Evolutionary conservation across 2,329 filamentous ascomycete species (phyloP).

Genomic region (Sporothrix globosa): DNA sequence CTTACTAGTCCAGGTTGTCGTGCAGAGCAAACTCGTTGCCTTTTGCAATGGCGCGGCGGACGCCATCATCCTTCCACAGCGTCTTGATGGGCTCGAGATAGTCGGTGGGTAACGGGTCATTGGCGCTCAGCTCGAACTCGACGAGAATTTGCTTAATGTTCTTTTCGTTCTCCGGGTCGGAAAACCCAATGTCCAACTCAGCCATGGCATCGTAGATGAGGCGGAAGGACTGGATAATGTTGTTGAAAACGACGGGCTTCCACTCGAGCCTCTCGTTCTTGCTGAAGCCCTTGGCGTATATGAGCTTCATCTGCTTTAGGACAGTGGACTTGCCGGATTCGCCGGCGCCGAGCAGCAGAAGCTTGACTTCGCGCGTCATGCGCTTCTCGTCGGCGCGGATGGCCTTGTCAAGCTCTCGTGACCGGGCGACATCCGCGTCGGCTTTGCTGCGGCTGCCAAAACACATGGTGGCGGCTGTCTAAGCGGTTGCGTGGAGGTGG

Average conservation of each 20-base stretch:
- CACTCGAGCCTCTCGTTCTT: slow-evolving; percentile 89
- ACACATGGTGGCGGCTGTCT: slow-evolving; percentile 57
- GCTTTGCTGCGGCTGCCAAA: slow-evolving; percentile 61
- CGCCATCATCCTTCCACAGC: slow-evolving; percentile 81
- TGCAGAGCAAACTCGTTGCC: slow-evolving; percentile 97
- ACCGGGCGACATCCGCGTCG: slow-evolving; percentile 57
- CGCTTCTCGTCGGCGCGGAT: slow-evolving; percentile 87
- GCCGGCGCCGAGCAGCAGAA: slow-evolving; percentile 84
- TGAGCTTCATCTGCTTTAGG: slow-evolving; percentile 98
- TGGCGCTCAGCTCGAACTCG: slow-evolving; percentile 79
- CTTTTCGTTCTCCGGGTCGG: slow-evolving; percentile 78
- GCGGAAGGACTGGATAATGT: slow-evolving; percentile 89
- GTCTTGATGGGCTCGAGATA: slow-evolving; percentile 80
- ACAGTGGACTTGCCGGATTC: slow-evolving; percentile 97
- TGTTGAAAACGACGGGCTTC: slow-evolving; percentile 94
- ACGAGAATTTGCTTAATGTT: slow-evolving; percentile 76
- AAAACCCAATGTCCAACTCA: slow-evolving; percentile 78
- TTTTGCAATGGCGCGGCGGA: slow-evolving; percentile 84
- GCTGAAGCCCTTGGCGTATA: slow-evolving; percentile 90
- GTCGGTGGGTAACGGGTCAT: slow-evolving; percentile 77
- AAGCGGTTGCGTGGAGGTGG: not conserved
- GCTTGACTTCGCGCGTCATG: slow-evolving; percentile 86
- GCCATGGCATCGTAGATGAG: slow-evolving; percentile 90
- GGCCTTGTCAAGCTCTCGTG: slow-evolving; percentile 80
- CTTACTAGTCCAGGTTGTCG: slow-evolving; percentile 92